Conservation (phyloP, 352 stramenopile genomes). For the Globisporangium carolinianum region DNA sequence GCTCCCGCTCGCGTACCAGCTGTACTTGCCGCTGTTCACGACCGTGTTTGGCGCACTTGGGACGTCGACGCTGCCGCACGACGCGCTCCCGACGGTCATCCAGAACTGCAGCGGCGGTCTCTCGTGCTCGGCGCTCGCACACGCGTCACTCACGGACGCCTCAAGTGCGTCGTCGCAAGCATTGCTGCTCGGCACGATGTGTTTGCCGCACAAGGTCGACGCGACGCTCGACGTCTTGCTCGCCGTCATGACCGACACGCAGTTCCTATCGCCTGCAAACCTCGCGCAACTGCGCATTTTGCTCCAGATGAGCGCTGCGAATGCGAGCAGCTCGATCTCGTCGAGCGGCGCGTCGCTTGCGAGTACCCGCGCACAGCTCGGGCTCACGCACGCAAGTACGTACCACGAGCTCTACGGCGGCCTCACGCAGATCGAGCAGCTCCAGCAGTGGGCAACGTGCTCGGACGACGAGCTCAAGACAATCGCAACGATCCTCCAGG, state of each 20-base stretch:
- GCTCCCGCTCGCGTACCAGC: constrained; percentile 54
- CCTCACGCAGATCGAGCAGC: constrained; percentile 65
- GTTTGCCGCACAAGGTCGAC: constrained; percentile 67
- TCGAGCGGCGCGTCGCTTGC: constrained; percentile 60
- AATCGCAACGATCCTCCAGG: constrained; percentile 45
- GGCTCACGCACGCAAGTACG: constrained; percentile 37
- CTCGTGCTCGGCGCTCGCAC: constrained; percentile 44
- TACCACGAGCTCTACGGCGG: constrained; percentile 70
- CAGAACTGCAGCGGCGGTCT: constrained; percentile 76
- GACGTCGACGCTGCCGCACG: constrained; percentile 55
- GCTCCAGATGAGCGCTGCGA: constrained; percentile 60
- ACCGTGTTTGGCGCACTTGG: constrained; percentile 67
- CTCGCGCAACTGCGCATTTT: constrained; percentile 67
- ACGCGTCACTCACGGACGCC: constrained; percentile 51
- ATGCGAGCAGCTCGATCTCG: constrained; percentile 64
- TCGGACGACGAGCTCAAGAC: constrained; percentile 57
- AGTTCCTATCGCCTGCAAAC: constrained; percentile 66
- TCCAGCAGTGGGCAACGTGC: constrained; percentile 65
- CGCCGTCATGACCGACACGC: constrained; percentile 65
- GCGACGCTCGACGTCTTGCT: constrained; percentile 48
- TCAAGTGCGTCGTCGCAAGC: constrained; percentile 38
- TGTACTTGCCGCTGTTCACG: constrained; percentile 66
- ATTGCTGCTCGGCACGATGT: constrained; percentile 59
- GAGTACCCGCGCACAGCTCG: constrained; percentile 46
- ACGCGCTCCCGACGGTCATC: constrained; percentile 62